phyloP scores from a whole-genome alignment of 306 rosid genomes.

The Acacia acuminata region DNA sequence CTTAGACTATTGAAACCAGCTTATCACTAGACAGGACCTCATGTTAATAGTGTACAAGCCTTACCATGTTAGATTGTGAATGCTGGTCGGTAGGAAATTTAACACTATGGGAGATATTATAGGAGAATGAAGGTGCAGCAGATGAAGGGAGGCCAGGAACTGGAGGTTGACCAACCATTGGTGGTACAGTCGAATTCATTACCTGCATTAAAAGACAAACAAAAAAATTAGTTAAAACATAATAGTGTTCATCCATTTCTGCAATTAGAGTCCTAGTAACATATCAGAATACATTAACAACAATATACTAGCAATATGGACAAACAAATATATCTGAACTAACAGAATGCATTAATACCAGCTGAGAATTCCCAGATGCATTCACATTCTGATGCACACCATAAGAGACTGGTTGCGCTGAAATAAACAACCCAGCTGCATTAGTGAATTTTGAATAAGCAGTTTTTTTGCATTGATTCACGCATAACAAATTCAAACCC shows the following conservation, averaged over 20 bases:
- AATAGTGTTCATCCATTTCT: neutral
- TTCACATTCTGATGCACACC: slow-evolving; percentile 26
- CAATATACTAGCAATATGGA: neutral
- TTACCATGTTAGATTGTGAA: slow-evolving; percentile 45
- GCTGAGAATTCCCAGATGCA: slow-evolving; percentile 45
- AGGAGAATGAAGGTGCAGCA: slow-evolving; percentile 48
- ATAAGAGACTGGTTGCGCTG: slow-evolving; percentile 30
- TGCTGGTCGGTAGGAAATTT: slow-evolving; percentile 44
- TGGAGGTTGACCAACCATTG: slow-evolving; percentile 46
- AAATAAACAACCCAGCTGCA: slow-evolving; percentile 32
- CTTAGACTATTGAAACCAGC: neutral
- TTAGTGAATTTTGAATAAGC: slow-evolving; percentile 13
- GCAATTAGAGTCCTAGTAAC: neutral
- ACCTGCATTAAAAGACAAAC: slow-evolving; percentile 36
- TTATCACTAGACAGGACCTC: slow-evolving; percentile 1
- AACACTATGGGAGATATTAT: slow-evolving; percentile 44
- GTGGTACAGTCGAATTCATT: slow-evolving; percentile 33
- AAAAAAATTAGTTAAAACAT: slow-evolving; percentile 1
- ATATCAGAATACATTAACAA: slow-evolving; percentile 2
- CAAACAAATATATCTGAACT: slow-evolving; percentile 29
- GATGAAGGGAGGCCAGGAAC: slow-evolving; percentile 44
- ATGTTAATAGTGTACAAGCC: slow-evolving; percentile 4
- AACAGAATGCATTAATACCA: slow-evolving; percentile 40
- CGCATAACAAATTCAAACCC: neutral
- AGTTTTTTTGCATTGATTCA: slow-evolving; percentile 22